Evolutionary conservation across 768 basidiomycete genomes (phyloP), one percentile per base, ranked within the genome.

Genomic region (Hypholoma sublateritium): DNA sequence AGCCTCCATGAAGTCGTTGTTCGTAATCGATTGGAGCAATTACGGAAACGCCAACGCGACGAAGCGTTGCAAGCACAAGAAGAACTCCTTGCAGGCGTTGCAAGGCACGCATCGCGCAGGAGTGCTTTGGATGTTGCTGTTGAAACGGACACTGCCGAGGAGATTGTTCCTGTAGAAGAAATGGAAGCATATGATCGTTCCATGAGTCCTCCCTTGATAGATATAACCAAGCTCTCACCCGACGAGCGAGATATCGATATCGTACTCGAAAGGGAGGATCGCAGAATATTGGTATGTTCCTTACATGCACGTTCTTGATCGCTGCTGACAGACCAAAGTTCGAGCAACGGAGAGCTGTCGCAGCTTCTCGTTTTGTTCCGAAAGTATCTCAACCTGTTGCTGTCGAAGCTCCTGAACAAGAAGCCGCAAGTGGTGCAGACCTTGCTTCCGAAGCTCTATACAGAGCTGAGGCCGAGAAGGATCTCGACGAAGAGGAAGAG

Each of bases 401-500:
- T n/a, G 79, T 80, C 2, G 88, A 90, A 64, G 73, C 72, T 8
- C 79, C 81, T 51, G 74, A 72, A 16, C 80, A 82, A 51, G 86
- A 89, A 68, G 74, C 74, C 62, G 77, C 81, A 53, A 88, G 80
- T 62, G 80, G 81, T 51, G 82, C 84, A 14, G 91, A 93, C 67
- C 78, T 95, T 50, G 93, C 88, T 46, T 91, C 94, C 4, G 95
- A 98, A 67, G 91, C 93, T 11, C 72, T 95, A 51, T 95, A 95
- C 65, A 85, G 91, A 63, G 93, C 90, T 0, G 94, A 95, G 70
- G 93, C 92, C 7, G 93, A 94, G 69, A 87, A 87, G 61, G 93
- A 97, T 53, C 79, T 98, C 56, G 96, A 98, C 62, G 94, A 96
- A 63, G 95, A 97, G 70, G 95, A 98, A 68, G 95, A 97, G 66